These are phyloP conservation scores for Moniliophthora roreri DNA, from an alignment of 1,284 basidiomycete species.

Conservation along the genomic window DNA sequence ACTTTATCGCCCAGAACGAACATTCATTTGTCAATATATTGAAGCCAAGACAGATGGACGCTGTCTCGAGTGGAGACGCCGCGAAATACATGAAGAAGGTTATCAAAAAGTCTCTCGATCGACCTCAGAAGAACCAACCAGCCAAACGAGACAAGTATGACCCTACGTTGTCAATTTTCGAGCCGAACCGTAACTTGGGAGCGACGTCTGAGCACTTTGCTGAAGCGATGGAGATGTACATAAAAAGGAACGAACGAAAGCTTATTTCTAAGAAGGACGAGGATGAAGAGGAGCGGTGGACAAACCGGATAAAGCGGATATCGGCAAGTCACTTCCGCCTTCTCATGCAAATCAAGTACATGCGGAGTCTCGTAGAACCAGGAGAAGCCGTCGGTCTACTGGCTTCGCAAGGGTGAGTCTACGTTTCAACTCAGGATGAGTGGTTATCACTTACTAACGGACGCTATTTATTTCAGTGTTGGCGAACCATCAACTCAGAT, in stretches of 20 bases:
- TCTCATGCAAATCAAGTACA: slow-evolving; percentile 89
- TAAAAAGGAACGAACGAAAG: slow-evolving; percentile 77
- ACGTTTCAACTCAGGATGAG: not conserved
- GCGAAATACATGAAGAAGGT: slow-evolving; percentile 87
- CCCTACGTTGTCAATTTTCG: slow-evolving; percentile 79
- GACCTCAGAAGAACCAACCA: no score
- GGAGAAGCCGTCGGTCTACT: slow-evolving; percentile 97
- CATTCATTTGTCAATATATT: slow-evolving; percentile 78
- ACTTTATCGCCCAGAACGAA: slow-evolving; percentile 91
- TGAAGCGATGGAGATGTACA: slow-evolving; percentile 77
- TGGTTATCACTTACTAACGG: not conserved
- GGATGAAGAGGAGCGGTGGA: slow-evolving; percentile 48
- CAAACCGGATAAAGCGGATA: slow-evolving; percentile 49
- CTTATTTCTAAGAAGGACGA: slow-evolving; percentile 52
- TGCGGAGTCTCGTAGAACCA: slow-evolving; percentile 92
- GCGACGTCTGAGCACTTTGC: slow-evolving; percentile 95
- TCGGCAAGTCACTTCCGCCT: slow-evolving; percentile 67
- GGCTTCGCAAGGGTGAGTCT: slow-evolving; percentile 91
- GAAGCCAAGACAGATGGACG: slow-evolving; percentile 61
- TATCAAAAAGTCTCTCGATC: slow-evolving; percentile 72
- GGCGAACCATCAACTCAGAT: slow-evolving; percentile 99
- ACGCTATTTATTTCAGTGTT: slow-evolving; percentile 53
- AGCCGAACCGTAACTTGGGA: slow-evolving; percentile 82
- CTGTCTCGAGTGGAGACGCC: slow-evolving; percentile 71
- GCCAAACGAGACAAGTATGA: slow-evolving; percentile 57